Conservation (phyloP, 176 grass and related monocot species). For the Oryza meridionalis region DNA sequence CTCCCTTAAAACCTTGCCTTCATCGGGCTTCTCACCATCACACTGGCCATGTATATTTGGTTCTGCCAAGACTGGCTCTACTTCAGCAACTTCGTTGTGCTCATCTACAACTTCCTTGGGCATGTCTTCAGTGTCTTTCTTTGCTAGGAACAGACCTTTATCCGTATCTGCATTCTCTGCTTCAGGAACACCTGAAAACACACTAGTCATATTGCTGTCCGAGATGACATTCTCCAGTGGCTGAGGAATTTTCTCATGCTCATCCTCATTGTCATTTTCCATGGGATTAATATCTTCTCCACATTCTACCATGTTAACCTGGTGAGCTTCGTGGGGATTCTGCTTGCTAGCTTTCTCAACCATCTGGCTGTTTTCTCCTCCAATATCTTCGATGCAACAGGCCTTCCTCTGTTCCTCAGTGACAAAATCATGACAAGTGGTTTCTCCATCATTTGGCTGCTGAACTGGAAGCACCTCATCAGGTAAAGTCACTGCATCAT, state of each 20-base stretch:
- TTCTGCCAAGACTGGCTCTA: background rate
- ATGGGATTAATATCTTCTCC: background rate
- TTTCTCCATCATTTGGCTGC: slow-evolving; percentile 23
- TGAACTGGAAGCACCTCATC: slow-evolving; percentile 34
- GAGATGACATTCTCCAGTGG: background rate
- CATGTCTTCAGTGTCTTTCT: slow-evolving; percentile 30
- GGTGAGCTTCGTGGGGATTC: slow-evolving; percentile 24
- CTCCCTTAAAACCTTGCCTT: slow-evolving; percentile 2
- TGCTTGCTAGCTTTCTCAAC: slow-evolving; percentile 26
- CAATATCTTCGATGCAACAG: slow-evolving; percentile 33
- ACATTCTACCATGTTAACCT: slow-evolving; percentile 30
- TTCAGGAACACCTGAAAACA: slow-evolving; percentile 4
- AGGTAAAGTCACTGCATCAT: slow-evolving; percentile 20
- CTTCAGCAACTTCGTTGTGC: slow-evolving; percentile 33
- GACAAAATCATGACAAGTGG: slow-evolving; percentile 11
- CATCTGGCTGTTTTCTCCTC: slow-evolving; percentile 25
- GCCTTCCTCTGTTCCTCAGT: slow-evolving; percentile 10
- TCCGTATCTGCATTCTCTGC: background rate
- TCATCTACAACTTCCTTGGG: slow-evolving; percentile 23
- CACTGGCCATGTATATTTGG: slow-evolving; percentile 1
- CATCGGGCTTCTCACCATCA: slow-evolving; percentile 12
- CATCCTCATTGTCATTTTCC: background rate
- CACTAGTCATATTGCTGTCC: background rate
- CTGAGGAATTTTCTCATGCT: slow-evolving; percentile 21
- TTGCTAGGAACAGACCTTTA: slow-evolving; percentile 10